Base-by-base conservation (phyloP, 345 rosid genomes). In the Euphorbia lathyris region DNA sequence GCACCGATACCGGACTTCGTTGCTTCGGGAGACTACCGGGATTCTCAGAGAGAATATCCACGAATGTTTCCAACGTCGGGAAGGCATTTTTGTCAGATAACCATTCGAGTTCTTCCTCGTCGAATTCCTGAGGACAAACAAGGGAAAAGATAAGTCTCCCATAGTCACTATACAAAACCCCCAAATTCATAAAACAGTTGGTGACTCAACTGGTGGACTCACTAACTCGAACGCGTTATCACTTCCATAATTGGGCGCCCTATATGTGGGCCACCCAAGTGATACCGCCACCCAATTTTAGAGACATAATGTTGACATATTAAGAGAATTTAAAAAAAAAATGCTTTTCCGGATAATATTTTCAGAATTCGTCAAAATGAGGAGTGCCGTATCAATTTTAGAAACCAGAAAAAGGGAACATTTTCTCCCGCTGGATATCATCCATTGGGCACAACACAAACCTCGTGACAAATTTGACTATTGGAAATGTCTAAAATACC, bases 81-180 rank as follows among this genome's bases (percentile, higher is more conserved):
- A 92, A 92, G 4, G 90, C 86, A 29, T 91, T 89, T 71, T 85
- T 86, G 86, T 88, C 84, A 4, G 85, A 79, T 65, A 90, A 62
- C 97, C 97, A 92, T 80, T 92, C 97, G 62, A 92, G 83, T 2
- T 92, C 97, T 67, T 92, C 97, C 78, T 92, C 96, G 5, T 26
- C 82, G 50, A 40, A 58, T 48, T 86, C 96, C 93, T 92, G 83
- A 38, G 8, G 26, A 6, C 25, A 16, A 72, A 72, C 14, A 5
- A 4, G 22, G 14, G 14, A 36, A 47, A 3, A 1, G 3, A 60
- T 43, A 9, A 25, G 51, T 22, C 32, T 66, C 34, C n/a, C 11
- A 32, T 14, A 22, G 43, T 9, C 7, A 40, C 16, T 12, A 6
- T 10, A 64, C 14, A 13, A 64, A 64, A 64, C 12, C 34, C 67